phyloP scores from a whole-genome alignment of 192 early-diverging fungal species.

The Coemansia sp. region DNA sequence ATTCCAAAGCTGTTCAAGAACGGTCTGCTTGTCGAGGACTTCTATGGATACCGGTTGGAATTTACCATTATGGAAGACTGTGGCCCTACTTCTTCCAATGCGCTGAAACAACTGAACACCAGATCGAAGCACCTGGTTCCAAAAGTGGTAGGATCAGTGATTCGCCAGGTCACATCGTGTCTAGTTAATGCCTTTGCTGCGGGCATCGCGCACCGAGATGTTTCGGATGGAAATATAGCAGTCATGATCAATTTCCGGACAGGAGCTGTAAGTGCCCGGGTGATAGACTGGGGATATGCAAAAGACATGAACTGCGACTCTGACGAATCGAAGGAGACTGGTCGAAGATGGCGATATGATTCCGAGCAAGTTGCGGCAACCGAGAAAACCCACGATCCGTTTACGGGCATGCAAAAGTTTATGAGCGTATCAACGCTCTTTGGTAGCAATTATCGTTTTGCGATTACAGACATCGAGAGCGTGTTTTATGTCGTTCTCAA shows the following conservation, averaged over 20 bases:
- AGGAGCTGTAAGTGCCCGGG: no score
- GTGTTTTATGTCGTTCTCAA: neutral
- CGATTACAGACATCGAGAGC: neutral
- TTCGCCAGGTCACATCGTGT: no score
- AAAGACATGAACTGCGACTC: neutral
- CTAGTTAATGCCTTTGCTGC: no score
- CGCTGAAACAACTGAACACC: no score
- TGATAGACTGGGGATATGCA: no score
- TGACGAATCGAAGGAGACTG: neutral
- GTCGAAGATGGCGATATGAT: neutral
- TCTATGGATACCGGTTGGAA: slow-evolving; percentile 3
- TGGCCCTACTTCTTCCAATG: neutral
- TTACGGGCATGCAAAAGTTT: neutral
- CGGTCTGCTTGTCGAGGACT: neutral
- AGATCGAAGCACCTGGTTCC: no score
- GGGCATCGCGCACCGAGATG: no score
- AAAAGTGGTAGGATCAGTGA: no score
- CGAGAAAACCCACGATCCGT: neutral
- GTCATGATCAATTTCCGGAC: no score
- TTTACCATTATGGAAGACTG: slow-evolving; percentile 12
- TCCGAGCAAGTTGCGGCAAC: neutral
- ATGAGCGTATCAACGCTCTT: neutral
- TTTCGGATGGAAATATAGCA: no score
- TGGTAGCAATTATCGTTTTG: neutral
- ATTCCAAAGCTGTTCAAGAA: neutral